A percentile compares a stretch with the other conserved stretches of the same genome.
These are phyloP conservation scores for Gautieria morchelliformis DNA, from an alignment of 768 basidiomycete genomes.

Conservation along the genomic window DNA sequence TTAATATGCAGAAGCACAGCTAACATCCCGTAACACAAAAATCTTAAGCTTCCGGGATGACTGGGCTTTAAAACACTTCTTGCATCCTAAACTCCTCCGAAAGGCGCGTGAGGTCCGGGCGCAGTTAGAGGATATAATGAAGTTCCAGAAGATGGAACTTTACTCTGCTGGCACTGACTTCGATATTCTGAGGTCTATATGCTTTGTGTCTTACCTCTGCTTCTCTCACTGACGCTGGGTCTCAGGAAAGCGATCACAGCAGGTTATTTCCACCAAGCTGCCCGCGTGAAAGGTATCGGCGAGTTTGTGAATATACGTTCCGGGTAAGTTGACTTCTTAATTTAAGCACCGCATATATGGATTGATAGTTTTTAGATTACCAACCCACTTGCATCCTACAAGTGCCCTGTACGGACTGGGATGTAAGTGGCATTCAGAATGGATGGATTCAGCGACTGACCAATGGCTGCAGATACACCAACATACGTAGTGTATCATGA, in stretches of 20 bases:
- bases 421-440: constrained; percentile 42
- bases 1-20: not conserved
- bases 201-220: not conserved
- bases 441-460: constrained; percentile 3
- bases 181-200: constrained; percentile 65
- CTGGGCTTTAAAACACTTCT: constrained; percentile 91
- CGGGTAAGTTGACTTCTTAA: constrained; percentile 27
- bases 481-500: constrained; percentile 98
- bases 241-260: constrained; percentile 90
- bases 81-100: constrained; percentile 91
- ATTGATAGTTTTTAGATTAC: constrained; percentile 36
- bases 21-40: constrained; percentile 9
- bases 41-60: constrained; percentile 72
- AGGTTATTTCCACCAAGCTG: constrained; percentile 98
- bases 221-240: not conserved
- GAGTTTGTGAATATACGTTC: constrained; percentile 98
- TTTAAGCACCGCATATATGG: not conserved
- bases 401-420: constrained; percentile 94
- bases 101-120: constrained; percentile 92
- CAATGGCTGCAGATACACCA: constrained; percentile 61
- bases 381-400: constrained; percentile 94
- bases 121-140: constrained; percentile 99
- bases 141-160: constrained; percentile 93
- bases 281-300: constrained; percentile 95
- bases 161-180: constrained; percentile 92